phyloP scores from a whole-genome alignment of 768 basidiomycete species.

The Flagelloscypha sp. region DNA sequence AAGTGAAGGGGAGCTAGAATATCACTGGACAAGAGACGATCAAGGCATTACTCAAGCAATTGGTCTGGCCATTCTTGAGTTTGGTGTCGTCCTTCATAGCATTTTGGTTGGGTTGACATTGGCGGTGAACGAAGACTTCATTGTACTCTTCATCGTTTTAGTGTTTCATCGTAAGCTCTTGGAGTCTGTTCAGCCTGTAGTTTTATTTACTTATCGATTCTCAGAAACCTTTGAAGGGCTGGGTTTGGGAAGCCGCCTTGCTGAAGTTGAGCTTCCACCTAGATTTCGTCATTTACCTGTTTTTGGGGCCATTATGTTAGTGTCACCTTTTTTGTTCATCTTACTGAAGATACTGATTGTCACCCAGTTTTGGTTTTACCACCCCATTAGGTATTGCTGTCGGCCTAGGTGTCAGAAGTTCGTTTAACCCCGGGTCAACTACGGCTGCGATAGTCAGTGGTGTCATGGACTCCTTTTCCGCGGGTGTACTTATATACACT shows the following conservation, averaged over 20 bases:
- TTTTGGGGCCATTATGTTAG: constrained; percentile 46
- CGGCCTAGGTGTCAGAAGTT: constrained; percentile 68
- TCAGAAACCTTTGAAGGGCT: constrained; percentile 91
- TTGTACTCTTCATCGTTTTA: constrained; percentile 79
- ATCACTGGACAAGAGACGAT: too few relatives aligned
- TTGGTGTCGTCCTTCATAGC: constrained; percentile 86
- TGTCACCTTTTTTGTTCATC: too few relatives aligned
- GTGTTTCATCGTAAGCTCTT: constrained; percentile 90
- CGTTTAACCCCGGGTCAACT: constrained; percentile 75
- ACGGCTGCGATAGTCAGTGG: constrained; percentile 80
- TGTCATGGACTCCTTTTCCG: constrained; percentile 72
- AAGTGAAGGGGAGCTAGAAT: too few relatives aligned
- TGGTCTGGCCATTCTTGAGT: constrained; percentile 88
- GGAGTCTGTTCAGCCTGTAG: too few relatives aligned
- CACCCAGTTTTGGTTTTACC: constrained; percentile 72
- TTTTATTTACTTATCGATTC: too few relatives aligned
- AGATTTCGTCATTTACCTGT: constrained; percentile 51
- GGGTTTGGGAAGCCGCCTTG: constrained; percentile 85
- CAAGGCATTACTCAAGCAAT: constrained; percentile 64
- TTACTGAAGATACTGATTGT: too few relatives aligned
- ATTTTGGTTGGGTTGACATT: constrained; percentile 84
- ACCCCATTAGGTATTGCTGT: constrained; percentile 86
- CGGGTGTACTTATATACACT: constrained; percentile 85
- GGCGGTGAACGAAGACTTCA: constrained; percentile 80
- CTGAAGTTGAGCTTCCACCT: constrained; percentile 56